phyloP scores from a whole-genome alignment of 305 asterid species.

The Solanum hybrid region DNA sequence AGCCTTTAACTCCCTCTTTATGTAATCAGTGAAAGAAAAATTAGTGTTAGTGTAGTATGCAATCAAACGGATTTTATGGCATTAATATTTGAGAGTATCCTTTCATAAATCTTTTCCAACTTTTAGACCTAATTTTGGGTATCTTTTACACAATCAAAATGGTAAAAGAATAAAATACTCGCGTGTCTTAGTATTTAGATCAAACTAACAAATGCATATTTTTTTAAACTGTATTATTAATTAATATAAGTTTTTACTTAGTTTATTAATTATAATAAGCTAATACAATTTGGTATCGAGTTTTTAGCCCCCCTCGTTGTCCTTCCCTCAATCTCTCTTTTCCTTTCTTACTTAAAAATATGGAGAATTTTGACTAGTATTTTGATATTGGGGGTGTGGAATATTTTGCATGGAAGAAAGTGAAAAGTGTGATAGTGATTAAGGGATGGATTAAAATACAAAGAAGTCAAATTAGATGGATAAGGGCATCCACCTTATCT shows the following conservation, averaged over 20 bases:
- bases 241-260: neutral
- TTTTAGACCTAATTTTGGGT: neutral
- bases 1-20: neutral
- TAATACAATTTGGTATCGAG: neutral
- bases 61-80: neutral
- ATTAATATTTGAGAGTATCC: neutral
- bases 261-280: neutral
- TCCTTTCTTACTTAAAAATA: neutral
- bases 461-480: neutral
- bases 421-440: neutral
- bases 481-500: neutral
- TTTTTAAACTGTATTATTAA: neutral
- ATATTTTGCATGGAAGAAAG: neutral
- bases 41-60: neutral
- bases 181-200: neutral
- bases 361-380: neutral
- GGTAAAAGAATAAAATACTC: neutral
- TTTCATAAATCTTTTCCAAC: neutral
- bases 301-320: neutral
- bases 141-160: neutral
- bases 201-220: neutral
- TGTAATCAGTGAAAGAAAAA: neutral
- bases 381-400: neutral
- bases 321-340: neutral
- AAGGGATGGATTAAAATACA: neutral